Base-by-base conservation (phyloP, 1,284 basidiomycete genomes). In the Schizophyllum commune region DNA sequence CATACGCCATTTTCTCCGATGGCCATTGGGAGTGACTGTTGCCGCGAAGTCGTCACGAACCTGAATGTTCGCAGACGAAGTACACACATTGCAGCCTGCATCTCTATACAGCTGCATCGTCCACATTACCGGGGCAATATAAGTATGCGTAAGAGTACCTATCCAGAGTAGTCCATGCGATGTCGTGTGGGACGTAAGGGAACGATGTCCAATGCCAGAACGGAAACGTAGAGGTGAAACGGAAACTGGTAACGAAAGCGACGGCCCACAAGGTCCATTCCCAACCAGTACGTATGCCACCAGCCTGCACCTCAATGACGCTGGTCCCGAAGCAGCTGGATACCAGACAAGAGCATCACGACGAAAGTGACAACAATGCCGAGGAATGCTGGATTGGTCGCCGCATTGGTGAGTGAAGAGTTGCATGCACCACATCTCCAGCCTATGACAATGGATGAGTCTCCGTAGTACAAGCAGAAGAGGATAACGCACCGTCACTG, bases 291-390 rank as follows among this genome's bases (percentile, higher is more conserved):
- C n/a, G n/a, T 3, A 27, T 27, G 27, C 2, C 27, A 27, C 27
- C 27, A 27, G 27, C 8, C 39, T 47, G 9, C 39, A 47, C 13
- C 2, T 11, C 17, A 11, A 17, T 17, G 39, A 62, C 52, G 53
- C 60, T n/a, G 58, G n/a, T 11, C 60, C 20, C 88, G 79, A 17
- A 91, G 72, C 56, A 91, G 70, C 5, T 82, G 77, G 71, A 85
- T 85, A 5, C 89, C 89, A 17, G 89, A 89, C 55, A 93, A 73
- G 69, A 92, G 75, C 71, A 92, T 83, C 66, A 92, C 77, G 61
- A 92, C 69, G 56, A 92, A 70, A 1, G 89, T 90, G 20, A 86
- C 81, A 52, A 90, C 58, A 57, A 92, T 68, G 56, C 84, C 85
- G 61, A 90, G 73, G 62, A 86, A 80, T 0, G 83, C 83, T 0